Evolutionary conservation across 2,329 filamentous ascomycete species (phyloP), one percentile per base, ranked within the genome.

Genomic region (Arthrobotrys entomopaga): DNA sequence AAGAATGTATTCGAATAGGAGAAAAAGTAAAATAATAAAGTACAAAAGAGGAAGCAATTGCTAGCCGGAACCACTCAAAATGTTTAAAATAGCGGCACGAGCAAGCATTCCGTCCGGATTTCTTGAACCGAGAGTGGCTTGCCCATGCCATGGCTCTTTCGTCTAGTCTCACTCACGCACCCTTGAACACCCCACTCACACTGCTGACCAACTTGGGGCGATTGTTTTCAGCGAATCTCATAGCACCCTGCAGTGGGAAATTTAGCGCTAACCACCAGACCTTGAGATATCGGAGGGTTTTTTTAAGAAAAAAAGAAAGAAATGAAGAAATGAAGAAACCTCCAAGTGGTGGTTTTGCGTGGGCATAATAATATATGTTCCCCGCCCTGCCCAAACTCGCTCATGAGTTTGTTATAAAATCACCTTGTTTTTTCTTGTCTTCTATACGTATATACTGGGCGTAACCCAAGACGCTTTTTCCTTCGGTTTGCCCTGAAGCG

Each of bases 171-270:
- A 60, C 42, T 40, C 58, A 48, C 29, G 56, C 24, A 72, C 65
- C 67, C 67, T 65, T 72, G 60, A 53, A 40, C 43, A 60, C 53
- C 60, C 60, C 67, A 72, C 67, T 42, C 67, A 72, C 67, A 65
- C 60, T 54, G n/a, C 19, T 53, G 46, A 34, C 29, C 29, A 34
- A 34, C 10, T 34, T 34, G 29, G 10, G 7, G 5, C 4, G 11
- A 8, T 49, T 16, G 42, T 59, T 65, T 60, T 22, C 15, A 24
- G 50, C 50, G 57, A 52, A 69, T 16, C 40, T 34, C 61, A 61
- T 67, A n/a, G 34, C 40, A 34, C 11, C 53, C 46, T 58, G 38
- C 49, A 19, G 57, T 54, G 46, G 48, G 50, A 60, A 69, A 57
- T n/a, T n/a, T n/a, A n/a, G 59, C 57, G 65, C 57, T 34, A 29